These are phyloP conservation scores for Podaxis rugospora DNA, from an alignment of 768 basidiomycete genomes.

Conservation along the genomic window DNA sequence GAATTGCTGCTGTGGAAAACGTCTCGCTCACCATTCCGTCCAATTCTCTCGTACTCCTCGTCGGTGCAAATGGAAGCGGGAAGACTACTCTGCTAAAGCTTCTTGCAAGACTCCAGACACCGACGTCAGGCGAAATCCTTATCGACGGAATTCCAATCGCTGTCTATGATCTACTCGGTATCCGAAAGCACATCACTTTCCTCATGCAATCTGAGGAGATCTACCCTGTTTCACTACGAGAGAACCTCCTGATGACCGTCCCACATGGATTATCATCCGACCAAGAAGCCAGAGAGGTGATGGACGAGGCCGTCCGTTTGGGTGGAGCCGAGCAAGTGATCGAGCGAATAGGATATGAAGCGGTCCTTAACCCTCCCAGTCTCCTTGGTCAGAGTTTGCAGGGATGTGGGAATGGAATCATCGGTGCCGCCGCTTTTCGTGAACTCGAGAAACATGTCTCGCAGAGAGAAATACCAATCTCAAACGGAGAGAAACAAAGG, in stretches of 20 bases:
- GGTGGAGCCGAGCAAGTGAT: constrained; percentile 31
- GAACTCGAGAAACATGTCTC: no score
- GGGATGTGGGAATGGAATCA: no score
- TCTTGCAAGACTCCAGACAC: constrained; percentile 28
- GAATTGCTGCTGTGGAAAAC: constrained; percentile 21
- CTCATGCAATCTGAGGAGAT: constrained; percentile 26
- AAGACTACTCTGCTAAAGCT: constrained; percentile 42
- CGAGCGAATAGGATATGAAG: constrained; percentile 29
- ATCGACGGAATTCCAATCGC: constrained; percentile 34
- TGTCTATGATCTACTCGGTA: constrained; percentile 20
- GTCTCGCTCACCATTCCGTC: constrained; percentile 34
- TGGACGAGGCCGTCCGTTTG: constrained; percentile 22
- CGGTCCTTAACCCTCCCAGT: constrained; percentile 27
- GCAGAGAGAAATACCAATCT: no score
- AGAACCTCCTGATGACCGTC: constrained; percentile 29
- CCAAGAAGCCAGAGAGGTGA: constrained; percentile 8
- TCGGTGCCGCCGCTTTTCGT: no score
- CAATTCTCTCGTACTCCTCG: constrained; percentile 25
- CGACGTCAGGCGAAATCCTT: constrained; percentile 31
- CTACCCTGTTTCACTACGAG: constrained; percentile 26
- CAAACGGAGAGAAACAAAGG: no score
- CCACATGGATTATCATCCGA: not conserved
- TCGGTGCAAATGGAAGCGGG: constrained; percentile 42
- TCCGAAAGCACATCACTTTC: constrained; percentile 36
- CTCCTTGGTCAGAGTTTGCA: constrained; percentile 23